These are phyloP conservation scores for Adansonia rubrostipa DNA, from an alignment of 441 rosid species.

Conservation along the genomic window DNA sequence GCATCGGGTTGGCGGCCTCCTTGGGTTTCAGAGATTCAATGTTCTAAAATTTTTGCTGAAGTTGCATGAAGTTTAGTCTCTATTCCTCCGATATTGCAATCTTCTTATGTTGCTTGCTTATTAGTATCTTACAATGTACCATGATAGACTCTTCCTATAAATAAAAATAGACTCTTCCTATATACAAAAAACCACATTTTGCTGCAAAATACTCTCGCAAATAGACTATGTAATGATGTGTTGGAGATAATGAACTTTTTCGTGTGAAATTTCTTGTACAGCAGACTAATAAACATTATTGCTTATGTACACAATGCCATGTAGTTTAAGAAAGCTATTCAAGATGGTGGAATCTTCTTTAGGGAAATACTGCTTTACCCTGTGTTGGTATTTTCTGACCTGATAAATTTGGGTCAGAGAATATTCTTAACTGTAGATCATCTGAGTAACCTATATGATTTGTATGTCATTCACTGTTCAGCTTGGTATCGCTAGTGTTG, in stretches of 20 bases:
- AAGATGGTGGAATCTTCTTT: background rate
- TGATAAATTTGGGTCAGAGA: constrained; percentile 2
- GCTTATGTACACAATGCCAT: background rate
- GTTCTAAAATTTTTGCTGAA: too few species aligned
- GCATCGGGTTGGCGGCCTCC: background rate
- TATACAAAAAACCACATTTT: background rate
- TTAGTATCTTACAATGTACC: background rate
- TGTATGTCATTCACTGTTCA: background rate
- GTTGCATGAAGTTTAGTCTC: too few species aligned
- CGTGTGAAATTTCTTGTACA: background rate
- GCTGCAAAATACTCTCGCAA: background rate
- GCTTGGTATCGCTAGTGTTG: constrained; percentile 4
- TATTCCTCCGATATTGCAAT: background rate
- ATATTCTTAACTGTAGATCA: constrained; percentile 2
- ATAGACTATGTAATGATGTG: background rate
- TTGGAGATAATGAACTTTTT: background rate
- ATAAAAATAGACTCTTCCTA: background rate
- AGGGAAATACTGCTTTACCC: background rate
- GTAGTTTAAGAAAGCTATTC: background rate
- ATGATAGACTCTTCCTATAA: background rate
- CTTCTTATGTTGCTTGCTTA: background rate
- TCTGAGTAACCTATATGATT: constrained; percentile 6
- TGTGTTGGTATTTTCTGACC: constrained; percentile 5
- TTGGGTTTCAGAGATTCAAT: background rate
- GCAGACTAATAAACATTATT: background rate